Evolutionary conservation across 768 basidiomycete species (phyloP), one percentile per base, ranked within the genome.

Genomic region (Coprinopsis cinerea): DNA sequence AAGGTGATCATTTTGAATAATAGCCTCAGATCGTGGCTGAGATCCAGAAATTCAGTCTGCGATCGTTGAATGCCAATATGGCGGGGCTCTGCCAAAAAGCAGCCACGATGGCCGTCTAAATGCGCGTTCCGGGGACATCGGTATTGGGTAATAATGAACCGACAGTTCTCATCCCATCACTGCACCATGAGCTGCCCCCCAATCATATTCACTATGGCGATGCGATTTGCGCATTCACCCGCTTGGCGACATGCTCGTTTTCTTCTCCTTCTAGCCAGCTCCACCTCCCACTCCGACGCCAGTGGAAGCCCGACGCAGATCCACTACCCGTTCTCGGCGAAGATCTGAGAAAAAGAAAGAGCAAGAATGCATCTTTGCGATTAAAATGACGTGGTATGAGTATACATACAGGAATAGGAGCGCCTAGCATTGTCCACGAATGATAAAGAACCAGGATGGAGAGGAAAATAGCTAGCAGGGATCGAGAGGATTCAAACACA

Each of bases 1-100:
- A 36, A 27, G 53, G 13, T 37, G 44, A 47, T 44, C 52, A 54
- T 53, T 55, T 58, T 59, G 47, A 44, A 53, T 53, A 49, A 47
- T 45, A 54, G 28, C 43, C 41, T 46, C 49, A 54, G 45, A 52
- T 56, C 57, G 30, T 27, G 50, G 54, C 46, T 53, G 55, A 61
- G 59, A 60, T 60, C 57, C 50, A 52, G 51, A 39, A 48, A 52
- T 52, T 53, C 47, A 53, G 46, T 53, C 44, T 42, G 52, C 55
- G 59, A 59, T 59, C 57, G 55, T 40, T 55, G 53, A 44, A 56
- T 47, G 52, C 55, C 46, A 42, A 9, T n/a, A 36, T 18, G 48
- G 25, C 20, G 30, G 48, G 44, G 37, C 45, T 44, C 36, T 32
- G 24, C 23, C 43, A 36, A 36, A 45, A 49, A 45, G 46, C 47